Evolutionary conservation across 371 early-diverging fungal genomes (phyloP).

Genomic region (Mucor irregularis): DNA sequence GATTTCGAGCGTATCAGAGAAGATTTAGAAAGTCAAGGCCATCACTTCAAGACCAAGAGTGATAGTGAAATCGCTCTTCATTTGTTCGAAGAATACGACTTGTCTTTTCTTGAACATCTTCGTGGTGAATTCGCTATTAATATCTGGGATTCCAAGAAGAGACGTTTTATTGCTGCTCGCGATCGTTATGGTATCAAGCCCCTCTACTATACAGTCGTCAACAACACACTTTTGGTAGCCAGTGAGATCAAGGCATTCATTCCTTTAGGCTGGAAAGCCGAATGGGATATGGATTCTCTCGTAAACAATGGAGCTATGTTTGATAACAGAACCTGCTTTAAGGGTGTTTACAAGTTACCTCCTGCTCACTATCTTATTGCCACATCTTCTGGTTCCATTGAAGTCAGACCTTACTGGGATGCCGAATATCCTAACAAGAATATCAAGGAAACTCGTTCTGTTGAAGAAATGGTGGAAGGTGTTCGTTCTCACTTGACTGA

Average conservation of each 20-base stretch:
- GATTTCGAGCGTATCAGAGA: constrained; percentile 88
- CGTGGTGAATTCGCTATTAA: constrained; percentile 97
- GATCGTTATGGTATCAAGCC: constrained; percentile 98
- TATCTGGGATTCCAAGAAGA: constrained; percentile 81
- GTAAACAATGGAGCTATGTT: constrained; percentile 1
- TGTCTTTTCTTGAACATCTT: constrained; percentile 74
- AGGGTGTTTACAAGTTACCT: constrained; percentile 93
- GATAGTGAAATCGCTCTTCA: constrained; percentile 90
- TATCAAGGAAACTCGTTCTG: constrained; percentile 51
- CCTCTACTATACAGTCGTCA: constrained; percentile 89
- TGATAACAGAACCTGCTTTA: constrained; percentile 87
- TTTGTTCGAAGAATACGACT: constrained; percentile 86
- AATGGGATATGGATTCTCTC: constrained; percentile 20
- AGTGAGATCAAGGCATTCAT: constrained; percentile 90
- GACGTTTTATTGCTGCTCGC: constrained; percentile 87
- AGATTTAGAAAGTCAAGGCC: constrained; percentile 59
- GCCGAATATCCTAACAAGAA: too few relatives aligned
- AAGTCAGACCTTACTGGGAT: constrained; percentile 94
- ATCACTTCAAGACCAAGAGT: constrained; percentile 88
- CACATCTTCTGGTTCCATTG: constrained; percentile 74
- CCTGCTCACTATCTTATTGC: constrained; percentile 86
- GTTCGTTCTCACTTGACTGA: constrained; percentile 65
- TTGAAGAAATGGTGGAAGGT: constrained; percentile 71
- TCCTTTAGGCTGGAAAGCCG: constrained; percentile 19
- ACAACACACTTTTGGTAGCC: constrained; percentile 83